Base-by-base conservation (phyloP, 202 grass and related monocot genomes). In the Saccharum hybrid region DNA sequence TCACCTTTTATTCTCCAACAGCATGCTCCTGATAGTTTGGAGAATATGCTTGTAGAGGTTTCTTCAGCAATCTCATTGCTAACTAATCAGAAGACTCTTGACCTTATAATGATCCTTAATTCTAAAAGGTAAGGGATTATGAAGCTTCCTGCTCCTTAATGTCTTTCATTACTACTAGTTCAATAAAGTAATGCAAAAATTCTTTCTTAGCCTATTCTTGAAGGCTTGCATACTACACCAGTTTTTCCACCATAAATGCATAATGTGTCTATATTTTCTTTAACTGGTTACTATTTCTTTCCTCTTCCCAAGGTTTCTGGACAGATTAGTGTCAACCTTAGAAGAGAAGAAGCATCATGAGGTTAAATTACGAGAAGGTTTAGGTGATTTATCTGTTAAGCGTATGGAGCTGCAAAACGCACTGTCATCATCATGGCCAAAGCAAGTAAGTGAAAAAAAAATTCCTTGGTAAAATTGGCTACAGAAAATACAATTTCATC, bases 261-360 rank as follows among this genome's bases (percentile, higher is more conserved):
- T 80, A 9, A 45, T 46, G 7, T 48, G 66, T 75, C 41, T 66
- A 81, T 16, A 49, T 60, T 63, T 13, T 72, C 2, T 62, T 66
- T 77, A 82, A 74, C 30, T 79, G 8, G 45, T 23, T 66, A 60
- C 66, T 75, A 8, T 65, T 88, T 81, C 5, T 52, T 69, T 76
- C 54, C 52, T 68, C 38, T 78, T 71, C 49, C 19, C 3, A 85
- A 99, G 96, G 71, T 96, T 96, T 91, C 83, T 99, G 66, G 93
- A 99, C 54, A 94, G 93, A 86, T 86, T 96, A 63, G 91, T 96
- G 22, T 88, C 80, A 60, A 75, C 86, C 43, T 81, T 99, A 66
- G 93, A 99, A 83, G 96, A 96, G 63, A 99, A 99, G 83, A 99
- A 99, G 68, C 86, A 96, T 81, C 96, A 99, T 80, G 96, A 92